These are phyloP conservation scores for Tricholoma bakamatsutake DNA, from an alignment of 768 basidiomycete species.

Conservation along the genomic window DNA sequence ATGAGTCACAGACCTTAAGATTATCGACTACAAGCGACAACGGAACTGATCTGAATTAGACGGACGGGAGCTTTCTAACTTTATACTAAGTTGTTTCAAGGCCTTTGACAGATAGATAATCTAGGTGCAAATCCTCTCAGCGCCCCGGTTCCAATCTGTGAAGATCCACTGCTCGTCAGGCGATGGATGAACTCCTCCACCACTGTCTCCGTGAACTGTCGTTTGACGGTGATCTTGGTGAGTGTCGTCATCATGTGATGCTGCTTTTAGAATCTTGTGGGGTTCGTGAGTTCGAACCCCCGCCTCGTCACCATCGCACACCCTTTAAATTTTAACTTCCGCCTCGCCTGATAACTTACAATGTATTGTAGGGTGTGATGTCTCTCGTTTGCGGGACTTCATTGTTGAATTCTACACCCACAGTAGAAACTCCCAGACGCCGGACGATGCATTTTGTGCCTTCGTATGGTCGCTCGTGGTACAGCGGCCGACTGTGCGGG, in stretches of 20 bases:
- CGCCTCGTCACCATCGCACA: slow-evolving; percentile 11
- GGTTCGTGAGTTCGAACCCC: slow-evolving; percentile 41
- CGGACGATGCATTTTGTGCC: slow-evolving; percentile 71
- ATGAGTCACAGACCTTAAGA: slow-evolving; percentile 3
- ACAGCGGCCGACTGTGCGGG: slow-evolving; percentile 65
- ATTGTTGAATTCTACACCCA: slow-evolving; percentile 59
- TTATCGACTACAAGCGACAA: slow-evolving; percentile 8
- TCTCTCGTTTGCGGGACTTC: slow-evolving; percentile 67
- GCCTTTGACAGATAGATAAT: neutral
- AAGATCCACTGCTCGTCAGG: neutral
- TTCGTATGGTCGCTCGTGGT: slow-evolving; percentile 82
- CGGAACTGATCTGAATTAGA: slow-evolving; percentile 7
- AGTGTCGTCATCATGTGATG: slow-evolving; percentile 36
- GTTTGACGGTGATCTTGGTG: slow-evolving; percentile 88
- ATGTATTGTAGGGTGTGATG: slow-evolving; percentile 55
- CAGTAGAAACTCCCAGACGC: slow-evolving; percentile 38
- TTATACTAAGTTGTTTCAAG: neutral
- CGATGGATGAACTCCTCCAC: slow-evolving; percentile 82
- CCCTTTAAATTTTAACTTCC: slow-evolving; percentile 5
- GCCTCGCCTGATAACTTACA: slow-evolving; percentile 10
- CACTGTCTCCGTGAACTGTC: slow-evolving; percentile 83
- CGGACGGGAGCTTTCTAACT: neutral
- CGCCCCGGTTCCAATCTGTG: neutral
- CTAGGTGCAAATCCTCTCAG: neutral
- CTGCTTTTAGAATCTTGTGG: slow-evolving; percentile 7